phyloP scores from a whole-genome alignment of 345 rosid genomes.

The Syzygium jambos region DNA sequence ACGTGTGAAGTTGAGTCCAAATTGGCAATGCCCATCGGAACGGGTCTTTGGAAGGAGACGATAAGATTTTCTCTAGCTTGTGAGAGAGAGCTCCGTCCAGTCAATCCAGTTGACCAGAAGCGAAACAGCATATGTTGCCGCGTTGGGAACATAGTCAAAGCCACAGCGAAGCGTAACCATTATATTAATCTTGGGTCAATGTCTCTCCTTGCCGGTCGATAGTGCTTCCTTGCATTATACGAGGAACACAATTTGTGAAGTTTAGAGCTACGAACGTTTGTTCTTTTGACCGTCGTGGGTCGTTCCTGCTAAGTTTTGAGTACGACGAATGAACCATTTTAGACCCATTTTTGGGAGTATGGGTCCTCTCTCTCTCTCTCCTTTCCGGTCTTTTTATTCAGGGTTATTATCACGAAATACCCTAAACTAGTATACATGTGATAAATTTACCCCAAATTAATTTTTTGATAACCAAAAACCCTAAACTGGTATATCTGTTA shows the following conservation, averaged over 20 bases:
- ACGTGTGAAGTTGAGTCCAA: background rate
- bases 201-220: background rate
- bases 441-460: too few species aligned
- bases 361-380: background rate
- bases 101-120: background rate
- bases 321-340: background rate
- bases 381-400: background rate
- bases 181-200: background rate
- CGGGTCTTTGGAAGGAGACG: background rate
- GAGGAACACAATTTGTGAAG: background rate
- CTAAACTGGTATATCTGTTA: too few species aligned
- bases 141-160: background rate
- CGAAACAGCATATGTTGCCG: background rate
- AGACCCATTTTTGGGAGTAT: background rate
- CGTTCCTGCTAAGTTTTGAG: background rate
- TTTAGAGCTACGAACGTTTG: too few species aligned
- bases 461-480: too few species aligned
- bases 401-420: too few species aligned
- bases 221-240: background rate
- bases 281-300: background rate
- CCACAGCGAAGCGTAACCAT: background rate
- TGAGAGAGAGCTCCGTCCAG: background rate
- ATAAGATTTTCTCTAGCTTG: background rate
- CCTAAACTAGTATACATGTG: too few species aligned
- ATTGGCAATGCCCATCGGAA: background rate